A percentile compares a stretch with the other conserved stretches of the same genome.
Evolutionary conservation across 768 basidiomycete genomes (phyloP).

Genomic region (Pisolithus marmoratus): DNA sequence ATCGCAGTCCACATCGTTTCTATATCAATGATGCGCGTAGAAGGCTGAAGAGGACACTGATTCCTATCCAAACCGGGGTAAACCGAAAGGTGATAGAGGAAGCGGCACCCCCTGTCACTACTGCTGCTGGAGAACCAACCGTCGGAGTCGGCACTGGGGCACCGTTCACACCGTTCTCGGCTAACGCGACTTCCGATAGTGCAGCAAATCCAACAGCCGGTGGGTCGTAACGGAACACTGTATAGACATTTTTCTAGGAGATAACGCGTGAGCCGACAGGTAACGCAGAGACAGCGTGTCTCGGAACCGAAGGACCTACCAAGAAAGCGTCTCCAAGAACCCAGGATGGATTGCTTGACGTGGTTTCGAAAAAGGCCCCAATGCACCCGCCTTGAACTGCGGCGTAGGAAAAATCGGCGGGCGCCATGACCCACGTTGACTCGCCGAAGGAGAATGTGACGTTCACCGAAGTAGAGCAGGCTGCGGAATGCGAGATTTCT

Average conservation of each 20-base stretch:
- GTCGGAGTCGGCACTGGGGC: conserved; percentile 48
- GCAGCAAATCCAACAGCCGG: conserved; percentile 47
- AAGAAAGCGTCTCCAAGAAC: conserved; percentile 51
- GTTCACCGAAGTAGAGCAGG: conserved; percentile 33
- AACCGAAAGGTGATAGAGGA: neutral
- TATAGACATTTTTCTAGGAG: conserved; percentile 49
- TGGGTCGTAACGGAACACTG: conserved; percentile 47
- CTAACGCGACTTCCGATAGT: conserved; percentile 28
- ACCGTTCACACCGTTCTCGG: conserved; percentile 22
- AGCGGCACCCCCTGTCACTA: conserved; percentile 31
- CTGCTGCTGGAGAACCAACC: conserved; percentile 45
- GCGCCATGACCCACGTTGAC: conserved; percentile 40
- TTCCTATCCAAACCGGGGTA: neutral
- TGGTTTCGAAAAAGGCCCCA: conserved; percentile 47
- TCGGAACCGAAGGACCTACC: conserved; percentile 11
- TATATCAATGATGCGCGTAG: neutral
- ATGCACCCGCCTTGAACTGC: conserved; percentile 39
- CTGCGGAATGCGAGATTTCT: conserved; percentile 4
- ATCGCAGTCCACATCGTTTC: no score
- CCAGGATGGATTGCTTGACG: conserved; percentile 37
- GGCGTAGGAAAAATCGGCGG: conserved; percentile 43
- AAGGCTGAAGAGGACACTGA: neutral
- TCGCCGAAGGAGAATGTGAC: conserved; percentile 42
- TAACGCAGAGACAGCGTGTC: neutral
- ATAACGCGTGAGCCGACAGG: neutral